These are phyloP conservation scores for Jackrogersella minutella DNA, from an alignment of 495 filamentous ascomycete species.

Conservation along the genomic window DNA sequence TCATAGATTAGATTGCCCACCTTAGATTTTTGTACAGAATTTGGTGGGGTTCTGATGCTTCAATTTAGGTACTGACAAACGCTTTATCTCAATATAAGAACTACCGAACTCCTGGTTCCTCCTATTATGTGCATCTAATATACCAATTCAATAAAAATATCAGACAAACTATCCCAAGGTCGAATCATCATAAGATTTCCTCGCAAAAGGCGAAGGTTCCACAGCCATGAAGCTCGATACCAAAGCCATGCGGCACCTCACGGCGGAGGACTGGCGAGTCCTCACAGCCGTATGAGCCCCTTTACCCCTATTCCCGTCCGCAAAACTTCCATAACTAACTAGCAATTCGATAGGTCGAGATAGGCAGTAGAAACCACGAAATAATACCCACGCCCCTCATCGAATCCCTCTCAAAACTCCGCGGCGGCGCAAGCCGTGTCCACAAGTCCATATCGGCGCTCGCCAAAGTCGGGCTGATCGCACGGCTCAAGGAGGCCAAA, in stretches of 20 bases:
- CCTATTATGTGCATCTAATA: no score
- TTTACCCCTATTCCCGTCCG: slow-evolving; percentile 38
- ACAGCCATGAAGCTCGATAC: slow-evolving; percentile 90
- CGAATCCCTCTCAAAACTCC: slow-evolving; percentile 78
- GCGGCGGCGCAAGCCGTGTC: slow-evolving; percentile 79
- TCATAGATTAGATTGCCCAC: slow-evolving; percentile 28
- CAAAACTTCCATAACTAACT: slow-evolving; percentile 3
- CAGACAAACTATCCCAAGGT: not conserved
- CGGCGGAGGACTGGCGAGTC: slow-evolving; percentile 91
- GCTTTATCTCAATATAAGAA: no score
- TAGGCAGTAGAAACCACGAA: slow-evolving; percentile 95
- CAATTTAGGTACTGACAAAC: no score
- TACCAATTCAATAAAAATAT: not conserved
- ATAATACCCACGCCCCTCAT: slow-evolving; percentile 92
- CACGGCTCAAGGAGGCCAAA: slow-evolving; percentile 90
- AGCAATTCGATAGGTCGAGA: slow-evolving; percentile 72
- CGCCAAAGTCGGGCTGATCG: slow-evolving; percentile 92
- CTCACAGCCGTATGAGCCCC: slow-evolving; percentile 78
- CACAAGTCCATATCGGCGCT: slow-evolving; percentile 86
- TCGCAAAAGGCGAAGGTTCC: not conserved
- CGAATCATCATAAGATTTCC: not conserved
- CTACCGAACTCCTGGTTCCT: no score
- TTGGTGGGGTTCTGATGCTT: slow-evolving; percentile 41
- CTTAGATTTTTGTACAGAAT: slow-evolving; percentile 41
- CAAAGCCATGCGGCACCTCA: slow-evolving; percentile 88